Conservation (phyloP, 2,329 filamentous ascomycete species). For the Waltergamsia citrina region DNA sequence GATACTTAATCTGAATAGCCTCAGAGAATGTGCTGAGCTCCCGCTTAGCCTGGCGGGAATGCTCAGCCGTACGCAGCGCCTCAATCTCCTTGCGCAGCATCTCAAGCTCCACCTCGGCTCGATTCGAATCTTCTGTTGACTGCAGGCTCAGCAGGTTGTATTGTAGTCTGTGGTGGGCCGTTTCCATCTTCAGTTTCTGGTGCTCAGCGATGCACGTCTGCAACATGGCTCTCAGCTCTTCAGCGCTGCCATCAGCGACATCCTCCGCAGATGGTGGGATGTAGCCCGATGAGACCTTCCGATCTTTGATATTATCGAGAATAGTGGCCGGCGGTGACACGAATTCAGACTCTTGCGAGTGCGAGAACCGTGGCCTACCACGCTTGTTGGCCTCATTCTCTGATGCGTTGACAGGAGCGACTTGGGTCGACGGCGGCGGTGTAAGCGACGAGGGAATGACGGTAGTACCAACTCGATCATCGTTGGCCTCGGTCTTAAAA, state of each 20-base stretch:
- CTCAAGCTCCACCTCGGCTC: slow-evolving; percentile 83
- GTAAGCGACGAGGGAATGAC: slow-evolving; percentile 50
- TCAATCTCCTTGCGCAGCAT: slow-evolving; percentile 86
- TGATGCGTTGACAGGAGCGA: slow-evolving; percentile 18
- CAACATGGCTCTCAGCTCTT: slow-evolving; percentile 49
- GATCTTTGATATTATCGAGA: slow-evolving; percentile 21
- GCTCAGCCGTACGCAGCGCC: slow-evolving; percentile 66
- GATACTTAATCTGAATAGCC: slow-evolving; percentile 42
- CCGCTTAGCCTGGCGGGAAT: slow-evolving; percentile 50
- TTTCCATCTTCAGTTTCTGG: slow-evolving; percentile 63
- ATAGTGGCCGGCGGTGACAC: slow-evolving; percentile 46
- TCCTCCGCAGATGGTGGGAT: slow-evolving; percentile 36
- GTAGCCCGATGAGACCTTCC: slow-evolving; percentile 27
- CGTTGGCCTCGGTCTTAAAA: slow-evolving; percentile 40
- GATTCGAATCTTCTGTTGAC: slow-evolving; percentile 74
- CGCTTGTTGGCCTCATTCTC: slow-evolving; percentile 13
- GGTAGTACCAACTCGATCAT: slow-evolving; percentile 29
- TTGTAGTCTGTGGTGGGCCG: slow-evolving; percentile 85
- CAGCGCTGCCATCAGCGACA: slow-evolving; percentile 41
- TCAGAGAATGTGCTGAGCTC: slow-evolving; percentile 43
- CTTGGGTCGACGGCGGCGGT: slow-evolving; percentile 46
- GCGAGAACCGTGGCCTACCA: slow-evolving; percentile 16
- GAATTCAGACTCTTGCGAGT: slow-evolving; percentile 36
- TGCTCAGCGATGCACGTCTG: slow-evolving; percentile 45
- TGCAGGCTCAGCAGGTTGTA: slow-evolving; percentile 78